Evolutionary conservation across 208 protist genomes (phyloP), one percentile per base, ranked within the genome.

Genomic region (Sergeia podlipaevii): DNA sequence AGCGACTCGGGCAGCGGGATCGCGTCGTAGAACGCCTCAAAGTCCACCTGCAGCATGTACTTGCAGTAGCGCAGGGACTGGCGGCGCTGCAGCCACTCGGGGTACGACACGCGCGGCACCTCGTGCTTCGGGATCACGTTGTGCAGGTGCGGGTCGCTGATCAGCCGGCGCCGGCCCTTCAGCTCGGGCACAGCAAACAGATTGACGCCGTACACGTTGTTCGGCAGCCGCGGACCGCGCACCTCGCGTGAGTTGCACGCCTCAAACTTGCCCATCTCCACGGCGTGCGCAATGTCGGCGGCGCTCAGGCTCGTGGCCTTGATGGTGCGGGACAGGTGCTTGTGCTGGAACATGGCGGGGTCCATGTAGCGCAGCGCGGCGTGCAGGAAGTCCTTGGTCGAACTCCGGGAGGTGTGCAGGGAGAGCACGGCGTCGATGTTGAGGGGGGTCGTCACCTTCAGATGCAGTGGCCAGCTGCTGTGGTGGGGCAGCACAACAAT

Each of bases 21-120:
- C 7, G 50, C 37, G 57, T 77, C 57, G 59, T 72, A 77, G 37
- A 63, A 71, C 1, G 64, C 63, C 49, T 75, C 68, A 30, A 75
- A 75, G 32, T 75, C 55, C 4, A 65, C 44, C 44, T 75, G 56
- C 28, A 61, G n/a, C 45, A 69, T 61, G 54, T 75, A 59, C 13
- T 48, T 28, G 1, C 45, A 43, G 1, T 30, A 7, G 6, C 43
- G 20, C 26, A 64, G 43, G 15, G 32, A 20, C 54, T 69, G 67
- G 2, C 67, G 38, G 5, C 60, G 30, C 1, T 26, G 21, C n/a
- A 69, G 34, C 4, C 67, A 36, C 17, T 36, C 43, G 11, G 49
- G 49, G 47, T 54, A 54, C 10, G 32, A 23, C 41, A 62, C 18
- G 8, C 20, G 5, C 11, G 68, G 68, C 45, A 75, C 18, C 41